These are phyloP conservation scores for Aegilops bicornis DNA, from an alignment of 176 grass and related monocot species.

Conservation along the genomic window DNA sequence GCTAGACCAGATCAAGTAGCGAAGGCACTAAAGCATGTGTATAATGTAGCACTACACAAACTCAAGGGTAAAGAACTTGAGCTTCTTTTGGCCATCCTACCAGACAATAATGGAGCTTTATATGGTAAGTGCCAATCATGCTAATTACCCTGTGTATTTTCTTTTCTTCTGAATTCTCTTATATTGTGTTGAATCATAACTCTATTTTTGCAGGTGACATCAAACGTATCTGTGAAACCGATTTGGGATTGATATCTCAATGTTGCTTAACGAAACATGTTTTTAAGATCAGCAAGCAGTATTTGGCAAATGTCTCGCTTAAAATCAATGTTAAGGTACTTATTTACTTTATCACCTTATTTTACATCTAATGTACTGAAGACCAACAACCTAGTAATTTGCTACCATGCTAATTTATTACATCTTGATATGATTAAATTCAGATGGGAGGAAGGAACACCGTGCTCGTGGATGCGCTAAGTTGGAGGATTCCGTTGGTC, in stretches of 20 bases:
- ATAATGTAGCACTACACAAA: constrained; percentile 78
- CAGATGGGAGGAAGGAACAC: constrained; percentile 99
- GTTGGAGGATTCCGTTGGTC: constrained; percentile 98
- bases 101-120: constrained; percentile 94
- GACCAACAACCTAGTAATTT: background rate
- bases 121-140: constrained; percentile 56
- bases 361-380: constrained; percentile 13
- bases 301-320: constrained; percentile 96
- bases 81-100: constrained; percentile 93
- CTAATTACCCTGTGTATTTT: background rate
- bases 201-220: constrained; percentile 75
- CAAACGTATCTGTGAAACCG: constrained; percentile 98
- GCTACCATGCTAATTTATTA: background rate
- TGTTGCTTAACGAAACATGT: constrained; percentile 99
- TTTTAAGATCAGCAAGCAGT: constrained; percentile 99
- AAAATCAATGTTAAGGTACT: constrained; percentile 99
- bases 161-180: background rate
- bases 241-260: constrained; percentile 97
- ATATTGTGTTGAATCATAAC: background rate
- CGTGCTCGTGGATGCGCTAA: constrained; percentile 90
- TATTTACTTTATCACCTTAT: background rate
- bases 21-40: constrained; percentile 90
- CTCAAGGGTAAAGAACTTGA: constrained; percentile 98
- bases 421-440: constrained; percentile 20
- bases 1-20: constrained; percentile 91